These are phyloP conservation scores for Alternaria sp. DNA, from an alignment of 2,329 filamentous ascomycete genomes.

Conservation along the genomic window DNA sequence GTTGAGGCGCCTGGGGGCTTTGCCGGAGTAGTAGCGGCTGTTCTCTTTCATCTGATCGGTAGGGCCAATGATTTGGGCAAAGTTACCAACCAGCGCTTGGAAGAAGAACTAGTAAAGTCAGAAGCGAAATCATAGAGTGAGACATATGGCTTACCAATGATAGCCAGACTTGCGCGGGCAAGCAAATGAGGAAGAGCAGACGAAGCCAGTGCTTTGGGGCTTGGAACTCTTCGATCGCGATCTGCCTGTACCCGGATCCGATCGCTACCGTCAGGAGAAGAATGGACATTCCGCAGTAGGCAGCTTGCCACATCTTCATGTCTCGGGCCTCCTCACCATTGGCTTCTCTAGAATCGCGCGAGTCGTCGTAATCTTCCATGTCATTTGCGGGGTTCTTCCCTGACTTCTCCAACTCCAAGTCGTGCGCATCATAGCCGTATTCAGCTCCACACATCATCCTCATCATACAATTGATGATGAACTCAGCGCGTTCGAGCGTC, in stretches of 20 bases:
- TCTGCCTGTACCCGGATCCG: constrained; percentile 62
- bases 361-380: constrained; percentile 21
- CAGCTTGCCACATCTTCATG: constrained; percentile 62
- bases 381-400: constrained; percentile 21
- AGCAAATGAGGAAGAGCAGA: constrained; percentile 59
- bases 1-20: constrained; percentile 58
- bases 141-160: constrained; percentile 51
- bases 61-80: constrained; percentile 71
- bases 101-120: constrained; percentile 39
- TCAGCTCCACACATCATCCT: constrained; percentile 67
- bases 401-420: constrained; percentile 41
- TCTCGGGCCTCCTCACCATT: constrained; percentile 49
- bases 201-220: constrained; percentile 61
- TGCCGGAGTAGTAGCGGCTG: constrained; percentile 82
- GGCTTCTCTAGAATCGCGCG: constrained; percentile 44
- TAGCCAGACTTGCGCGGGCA: constrained; percentile 66
- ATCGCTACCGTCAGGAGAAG: constrained; percentile 60
- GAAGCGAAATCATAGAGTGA: too few species aligned
- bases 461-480: constrained; percentile 79
- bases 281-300: constrained; percentile 62
- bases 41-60: constrained; percentile 75
- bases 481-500: constrained; percentile 71
- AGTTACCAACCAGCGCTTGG: constrained; percentile 29
- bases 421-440: constrained; percentile 52
- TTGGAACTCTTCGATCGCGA: constrained; percentile 62